Evolutionary conservation across 177 flowering plant genomes (phyloP), one percentile per base, ranked within the genome.

Genomic region (Telopea speciosissima): DNA sequence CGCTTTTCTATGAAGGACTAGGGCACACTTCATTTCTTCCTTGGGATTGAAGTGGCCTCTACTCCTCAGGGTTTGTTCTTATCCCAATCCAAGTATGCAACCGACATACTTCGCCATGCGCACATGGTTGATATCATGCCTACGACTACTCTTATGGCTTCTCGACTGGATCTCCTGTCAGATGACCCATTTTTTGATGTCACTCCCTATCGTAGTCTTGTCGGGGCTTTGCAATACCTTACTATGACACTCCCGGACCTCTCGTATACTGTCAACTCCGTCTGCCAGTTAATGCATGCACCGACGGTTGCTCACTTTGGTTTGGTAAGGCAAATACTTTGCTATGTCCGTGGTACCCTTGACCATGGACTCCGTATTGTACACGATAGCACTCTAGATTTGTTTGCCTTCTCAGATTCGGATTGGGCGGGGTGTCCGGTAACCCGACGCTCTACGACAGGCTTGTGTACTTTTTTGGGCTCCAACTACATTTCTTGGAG

Each of bases 251-350:
- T 21, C 7, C 70, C n/a, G 0, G 62, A 45, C 10, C 21, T 67
- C 17, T 23, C 70, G 4, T 45, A 24, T 67, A n/a, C 26, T 1
- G 22, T 67, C 10, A 67, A 67, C 52, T 24, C 7, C 24, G 59
- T 67, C 2, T 52, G 70, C 2, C 70, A 67, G 5, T 67, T 24
- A 6, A 67, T 67, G 70, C 70, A 67, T 67, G 16, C 17, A 1
- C 61, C 70, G 1, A 45, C 33, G 0, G 14, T 21, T 67, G 21
- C 5, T 9, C 59, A 67, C 16, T 67, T 67, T 49, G 11, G 11
- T 14, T 24, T 52, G 60, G 69, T 67, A 5, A 67, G 49, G 33
- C 2, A 61, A 1, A 45, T 67, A 1, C 22, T 67, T 1, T 1
- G 40, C 8, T 49, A 45, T 52, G 5, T 67, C 7, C 14, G 31